These are phyloP conservation scores for Anastatica hierochuntica DNA, from an alignment of 345 rosid species.

Conservation along the genomic window DNA sequence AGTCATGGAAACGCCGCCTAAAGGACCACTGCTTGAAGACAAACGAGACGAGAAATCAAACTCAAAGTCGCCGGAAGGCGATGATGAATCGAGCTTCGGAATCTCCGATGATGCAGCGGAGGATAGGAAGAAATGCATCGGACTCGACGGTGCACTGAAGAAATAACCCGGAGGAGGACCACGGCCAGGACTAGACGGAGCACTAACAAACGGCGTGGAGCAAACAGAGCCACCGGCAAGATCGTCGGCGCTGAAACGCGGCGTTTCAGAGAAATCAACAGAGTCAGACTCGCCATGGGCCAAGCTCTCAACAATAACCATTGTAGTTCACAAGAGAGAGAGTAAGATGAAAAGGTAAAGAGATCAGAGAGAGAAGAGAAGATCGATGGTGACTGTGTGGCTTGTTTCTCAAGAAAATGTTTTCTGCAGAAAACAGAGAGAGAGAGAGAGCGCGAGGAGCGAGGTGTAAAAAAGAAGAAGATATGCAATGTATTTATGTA, in stretches of 20 bases:
- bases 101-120: slow-evolving; percentile 18
- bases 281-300: slow-evolving; percentile 17
- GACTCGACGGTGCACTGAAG: slow-evolving; percentile 92
- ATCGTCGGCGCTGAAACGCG: slow-evolving; percentile 25
- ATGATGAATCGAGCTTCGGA: slow-evolving; percentile 11
- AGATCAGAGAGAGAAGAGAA: background rate
- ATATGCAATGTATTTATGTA: slow-evolving; percentile 16
- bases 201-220: slow-evolving; percentile 96
- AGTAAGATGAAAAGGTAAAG: no score
- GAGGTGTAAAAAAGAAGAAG: slow-evolving; percentile 16
- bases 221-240: slow-evolving; percentile 30
- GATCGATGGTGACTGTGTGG: slow-evolving; percentile 19
- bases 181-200: slow-evolving; percentile 93
- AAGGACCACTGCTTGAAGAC: slow-evolving; percentile 31
- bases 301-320: slow-evolving; percentile 10
- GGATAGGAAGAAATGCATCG: slow-evolving; percentile 68
- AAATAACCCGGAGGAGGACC: slow-evolving; percentile 47
- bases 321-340: background rate
- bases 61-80: slow-evolving; percentile 49
- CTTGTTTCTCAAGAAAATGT: slow-evolving; percentile 23
- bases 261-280: no score
- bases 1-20: slow-evolving; percentile 57
- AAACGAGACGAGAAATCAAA: slow-evolving; percentile 75
- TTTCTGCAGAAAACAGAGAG: slow-evolving; percentile 7
- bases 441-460: slow-evolving; percentile 24